Evolutionary conservation across 2,329 filamentous ascomycete genomes (phyloP), one percentile per base, ranked within the genome.

Genomic region (Exophiala spinifera): DNA sequence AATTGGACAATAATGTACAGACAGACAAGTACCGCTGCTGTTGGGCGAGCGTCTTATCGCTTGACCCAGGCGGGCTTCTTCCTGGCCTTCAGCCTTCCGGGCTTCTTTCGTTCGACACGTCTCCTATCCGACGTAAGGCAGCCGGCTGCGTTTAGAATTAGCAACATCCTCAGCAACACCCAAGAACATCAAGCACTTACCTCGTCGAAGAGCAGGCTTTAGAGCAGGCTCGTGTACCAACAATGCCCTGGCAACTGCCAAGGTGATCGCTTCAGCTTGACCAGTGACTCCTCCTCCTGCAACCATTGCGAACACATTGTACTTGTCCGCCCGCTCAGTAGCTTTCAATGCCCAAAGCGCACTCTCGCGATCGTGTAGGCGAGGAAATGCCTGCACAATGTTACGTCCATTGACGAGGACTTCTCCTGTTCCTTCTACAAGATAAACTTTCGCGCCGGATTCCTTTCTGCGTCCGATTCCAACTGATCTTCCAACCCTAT

Each of bases 1-100:
- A 64, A 66, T 63, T 64, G 64, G 64, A 63, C 60, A 31, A 66
- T 59, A 57, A 57, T 63, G 56, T 62, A 64, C 64, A 67, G 55
- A 62, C 23, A 45, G 11, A 46, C 11, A 60, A 60, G 60, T 49
- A 53, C 49, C 53, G 51, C 46, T 7, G n/a, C 34, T 42, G 40
- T 25, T 28, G 13, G n/a, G 21, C 47, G 42, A 46, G 46, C 28
- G 28, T 53, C 60, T 72, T 63, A 86, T 71, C 83, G 79, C 84
- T 96, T 97, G 80, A 97, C 91, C 94, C 95, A 99, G 66, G 94
- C 83, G 57, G 92, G 92, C 84, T 88, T 95, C 85, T 99, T 99
- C 75, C 94, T 88, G 55, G 94, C 92, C 82, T 99, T 99, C 76
- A 95, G 74, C 68, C 90, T 89, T 64, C 94, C 95, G 53, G 90